These are phyloP conservation scores for Daedaleopsis nitida DNA, from an alignment of 768 basidiomycete species.

Conservation along the genomic window DNA sequence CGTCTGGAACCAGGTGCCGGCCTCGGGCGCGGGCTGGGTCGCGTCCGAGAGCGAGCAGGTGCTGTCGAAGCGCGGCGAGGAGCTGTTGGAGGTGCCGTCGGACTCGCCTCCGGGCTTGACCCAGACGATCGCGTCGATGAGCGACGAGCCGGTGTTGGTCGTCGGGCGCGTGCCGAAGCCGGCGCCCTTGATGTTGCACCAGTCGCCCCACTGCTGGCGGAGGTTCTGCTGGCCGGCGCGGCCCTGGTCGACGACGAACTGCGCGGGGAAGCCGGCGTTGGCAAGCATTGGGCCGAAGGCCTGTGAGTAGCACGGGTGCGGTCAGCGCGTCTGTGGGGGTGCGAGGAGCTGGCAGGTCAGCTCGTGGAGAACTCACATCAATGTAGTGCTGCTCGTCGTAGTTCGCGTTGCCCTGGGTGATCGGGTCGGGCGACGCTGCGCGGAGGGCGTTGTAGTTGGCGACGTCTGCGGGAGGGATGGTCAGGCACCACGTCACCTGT, in stretches of 20 bases:
- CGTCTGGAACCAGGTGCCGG: constrained; percentile 70
- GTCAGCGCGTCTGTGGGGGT: not conserved
- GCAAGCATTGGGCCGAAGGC: constrained; percentile 49
- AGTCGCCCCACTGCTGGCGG: constrained; percentile 63
- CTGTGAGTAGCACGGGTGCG: constrained; percentile 29
- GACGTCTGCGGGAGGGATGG: constrained; percentile 18
- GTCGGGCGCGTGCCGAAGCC: constrained; percentile 66
- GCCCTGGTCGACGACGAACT: constrained; percentile 70
- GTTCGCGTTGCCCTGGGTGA: constrained; percentile 60
- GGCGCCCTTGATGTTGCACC: constrained; percentile 64
- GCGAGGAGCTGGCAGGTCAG: not conserved
- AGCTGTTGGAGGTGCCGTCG: constrained; percentile 61
- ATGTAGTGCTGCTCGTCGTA: constrained; percentile 66
- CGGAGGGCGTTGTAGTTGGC: constrained; percentile 41
- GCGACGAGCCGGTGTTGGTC: constrained; percentile 50
- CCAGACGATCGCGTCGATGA: constrained; percentile 66
- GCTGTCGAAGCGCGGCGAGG: constrained; percentile 52
- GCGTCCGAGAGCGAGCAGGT: constrained; percentile 57
- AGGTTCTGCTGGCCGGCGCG: constrained; percentile 66
- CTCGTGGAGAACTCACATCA: constrained; percentile 36
- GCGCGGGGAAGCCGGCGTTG: constrained; percentile 51
- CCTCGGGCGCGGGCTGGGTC: constrained; percentile 57
- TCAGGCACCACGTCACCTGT: not conserved
- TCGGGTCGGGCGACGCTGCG: constrained; percentile 56
- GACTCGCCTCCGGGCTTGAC: constrained; percentile 71